Conservation (phyloP, 2,329 filamentous ascomycete species). For the Talaromyces amestolkiae region DNA sequence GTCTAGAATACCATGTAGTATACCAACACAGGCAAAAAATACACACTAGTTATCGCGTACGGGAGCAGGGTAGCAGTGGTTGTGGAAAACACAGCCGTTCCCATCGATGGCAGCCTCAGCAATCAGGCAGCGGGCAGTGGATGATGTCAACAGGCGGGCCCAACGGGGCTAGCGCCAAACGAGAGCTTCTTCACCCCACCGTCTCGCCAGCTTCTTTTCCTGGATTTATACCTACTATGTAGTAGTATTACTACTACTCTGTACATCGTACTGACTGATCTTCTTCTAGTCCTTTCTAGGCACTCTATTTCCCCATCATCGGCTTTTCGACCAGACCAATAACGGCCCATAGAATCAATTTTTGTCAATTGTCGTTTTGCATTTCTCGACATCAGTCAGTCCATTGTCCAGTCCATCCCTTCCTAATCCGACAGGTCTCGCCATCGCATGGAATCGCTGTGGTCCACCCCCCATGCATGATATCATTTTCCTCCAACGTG, state of each 20-base stretch:
- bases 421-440: neutral
- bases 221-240: too few relatives aligned
- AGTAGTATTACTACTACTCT: too few relatives aligned
- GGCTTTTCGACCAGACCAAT: conserved; percentile 7
- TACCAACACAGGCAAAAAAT: too few relatives aligned
- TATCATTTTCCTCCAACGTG: neutral
- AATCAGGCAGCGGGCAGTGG: neutral
- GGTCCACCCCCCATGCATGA: neutral
- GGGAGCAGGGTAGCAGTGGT: too few relatives aligned
- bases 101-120: neutral
- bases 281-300: neutral
- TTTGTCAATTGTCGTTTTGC: neutral
- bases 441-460: neutral
- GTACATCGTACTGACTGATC: neutral
- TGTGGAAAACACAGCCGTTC: neutral
- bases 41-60: too few relatives aligned
- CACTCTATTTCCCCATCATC: neutral
- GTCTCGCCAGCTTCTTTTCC: too few relatives aligned
- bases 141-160: conserved; percentile 5
- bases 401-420: neutral
- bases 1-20: too few relatives aligned
- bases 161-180: neutral
- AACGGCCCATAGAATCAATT: neutral
- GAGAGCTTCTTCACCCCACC: neutral
- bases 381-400: neutral